Percentiles rank a stretch among this genome's conserved stretches.
Evolutionary conservation across 108 stramenopile genomes (phyloP).

Genomic region (Cyclostephanos invisitatus): DNA sequence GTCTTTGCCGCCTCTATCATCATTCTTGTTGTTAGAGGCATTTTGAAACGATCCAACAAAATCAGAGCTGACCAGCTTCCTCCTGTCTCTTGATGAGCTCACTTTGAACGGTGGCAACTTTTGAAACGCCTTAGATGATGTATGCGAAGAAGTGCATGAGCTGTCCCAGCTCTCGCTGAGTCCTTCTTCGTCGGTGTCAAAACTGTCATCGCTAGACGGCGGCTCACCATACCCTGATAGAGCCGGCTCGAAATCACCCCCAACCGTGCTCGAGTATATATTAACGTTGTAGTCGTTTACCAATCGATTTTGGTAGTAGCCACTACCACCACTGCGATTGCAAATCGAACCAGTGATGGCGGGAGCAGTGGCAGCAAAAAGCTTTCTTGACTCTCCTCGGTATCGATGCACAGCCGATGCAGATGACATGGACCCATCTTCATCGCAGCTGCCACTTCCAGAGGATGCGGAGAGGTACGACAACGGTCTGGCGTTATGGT

Average conservation of each 20-base stretch:
- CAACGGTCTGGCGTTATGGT: slow-evolving; percentile 9
- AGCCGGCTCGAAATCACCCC: slow-evolving; percentile 2
- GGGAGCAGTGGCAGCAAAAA: not conserved
- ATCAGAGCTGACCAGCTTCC: slow-evolving; percentile 12
- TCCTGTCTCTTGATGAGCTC: slow-evolving; percentile 13
- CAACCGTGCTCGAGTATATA: not conserved
- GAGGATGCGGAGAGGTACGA: slow-evolving; percentile 37
- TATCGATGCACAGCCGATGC: not conserved
- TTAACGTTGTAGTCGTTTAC: not conserved
- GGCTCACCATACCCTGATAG: not conserved
- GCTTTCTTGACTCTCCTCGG: not conserved
- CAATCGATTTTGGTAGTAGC: not conserved
- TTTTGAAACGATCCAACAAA: not conserved
- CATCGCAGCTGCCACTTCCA: slow-evolving; percentile 9
- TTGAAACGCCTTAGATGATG: not conserved
- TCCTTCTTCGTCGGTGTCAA: slow-evolving; percentile 11
- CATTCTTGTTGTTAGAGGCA: slow-evolving; percentile 7
- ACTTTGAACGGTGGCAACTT: not conserved
- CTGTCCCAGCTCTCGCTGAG: not conserved
- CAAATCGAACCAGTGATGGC: not conserved
- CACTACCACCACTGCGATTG: not conserved
- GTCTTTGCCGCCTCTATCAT: slow-evolving; percentile 1
- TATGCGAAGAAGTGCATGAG: not conserved
- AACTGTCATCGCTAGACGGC: slow-evolving; percentile 23
- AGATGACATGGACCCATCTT: not conserved